Percentiles rank a stretch among this genome's conserved stretches.
These are phyloP conservation scores for Gossypium schwendimanii DNA, from an alignment of 441 rosid species.

Conservation along the genomic window DNA sequence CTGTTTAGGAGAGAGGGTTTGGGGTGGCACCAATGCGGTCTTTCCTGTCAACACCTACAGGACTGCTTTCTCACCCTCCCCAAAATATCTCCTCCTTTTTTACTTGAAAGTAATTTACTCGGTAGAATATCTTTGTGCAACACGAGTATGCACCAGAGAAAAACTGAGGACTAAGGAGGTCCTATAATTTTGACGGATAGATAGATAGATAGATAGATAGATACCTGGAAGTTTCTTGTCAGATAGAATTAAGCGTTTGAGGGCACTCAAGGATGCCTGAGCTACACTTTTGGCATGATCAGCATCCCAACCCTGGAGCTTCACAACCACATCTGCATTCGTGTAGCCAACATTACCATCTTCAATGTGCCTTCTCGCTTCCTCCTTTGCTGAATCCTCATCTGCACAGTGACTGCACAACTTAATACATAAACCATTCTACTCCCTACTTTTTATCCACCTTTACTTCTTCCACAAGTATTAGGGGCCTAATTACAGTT, in stretches of 20 bases:
- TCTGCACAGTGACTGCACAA: conserved; percentile 28
- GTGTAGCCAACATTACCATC: conserved; percentile 57
- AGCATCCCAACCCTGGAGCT: conserved; percentile 80
- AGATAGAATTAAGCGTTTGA: conserved; percentile 63
- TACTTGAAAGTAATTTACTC: neutral
- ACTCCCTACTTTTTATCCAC: neutral
- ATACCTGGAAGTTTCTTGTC: conserved; percentile 82
- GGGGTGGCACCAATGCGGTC: neutral
- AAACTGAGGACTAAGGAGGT: too few species aligned
- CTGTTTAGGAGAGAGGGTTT: neutral
- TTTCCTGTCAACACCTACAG: neutral
- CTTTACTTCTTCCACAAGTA: neutral
- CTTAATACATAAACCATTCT: neutral
- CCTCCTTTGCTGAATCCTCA: conserved; percentile 73
- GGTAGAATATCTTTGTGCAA: too few species aligned
- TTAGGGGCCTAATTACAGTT: neutral
- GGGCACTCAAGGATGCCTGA: conserved; percentile 79
- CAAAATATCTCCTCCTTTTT: neutral
- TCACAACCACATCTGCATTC: conserved; percentile 81
- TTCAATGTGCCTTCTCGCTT: conserved; percentile 47
- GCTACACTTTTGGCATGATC: conserved; percentile 71
- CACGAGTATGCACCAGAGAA: too few species aligned
- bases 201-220: neutral
- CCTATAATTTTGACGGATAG: neutral
- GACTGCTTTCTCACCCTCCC: neutral